These are phyloP conservation scores for Melampsora larici-populina DNA, from an alignment of 1,284 basidiomycete species.

Conservation along the genomic window DNA sequence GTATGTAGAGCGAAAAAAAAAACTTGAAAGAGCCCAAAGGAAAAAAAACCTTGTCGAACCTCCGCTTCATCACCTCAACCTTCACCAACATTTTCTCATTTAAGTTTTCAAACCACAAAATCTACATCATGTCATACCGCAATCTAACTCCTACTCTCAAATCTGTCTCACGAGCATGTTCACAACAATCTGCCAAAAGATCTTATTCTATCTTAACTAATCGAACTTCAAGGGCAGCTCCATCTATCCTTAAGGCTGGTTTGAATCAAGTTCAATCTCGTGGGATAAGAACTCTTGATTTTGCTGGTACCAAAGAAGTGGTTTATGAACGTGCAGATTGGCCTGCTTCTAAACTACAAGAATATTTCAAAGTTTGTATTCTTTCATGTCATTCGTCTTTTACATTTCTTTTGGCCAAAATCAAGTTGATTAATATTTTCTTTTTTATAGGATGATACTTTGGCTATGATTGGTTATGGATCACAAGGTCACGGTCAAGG, in stretches of 20 bases:
- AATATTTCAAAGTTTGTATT: slow-evolving; percentile 56
- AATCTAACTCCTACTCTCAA: not conserved
- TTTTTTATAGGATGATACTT: slow-evolving; percentile 93
- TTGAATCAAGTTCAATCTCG: slow-evolving; percentile 45
- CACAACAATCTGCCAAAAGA: slow-evolving; percentile 17
- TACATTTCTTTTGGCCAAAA: slow-evolving; percentile 2
- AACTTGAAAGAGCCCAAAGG: too few species aligned
- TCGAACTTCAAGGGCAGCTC: not conserved
- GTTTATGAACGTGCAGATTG: slow-evolving; percentile 98
- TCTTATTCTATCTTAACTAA: slow-evolving; percentile 16
- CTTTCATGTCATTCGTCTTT: not conserved
- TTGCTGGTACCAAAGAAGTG: slow-evolving; percentile 89
- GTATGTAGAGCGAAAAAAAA: too few species aligned
- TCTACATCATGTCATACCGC: slow-evolving; percentile 1
- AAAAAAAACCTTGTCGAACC: too few species aligned
- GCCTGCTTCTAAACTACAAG: slow-evolving; percentile 95
- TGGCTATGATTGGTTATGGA: slow-evolving; percentile 97
- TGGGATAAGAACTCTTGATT: slow-evolving; percentile 95
- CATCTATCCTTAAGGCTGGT: not conserved
- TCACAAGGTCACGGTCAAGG: slow-evolving; percentile 99
- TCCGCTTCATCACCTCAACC: too few species aligned
- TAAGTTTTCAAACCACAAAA: too few species aligned
- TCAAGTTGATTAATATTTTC: slow-evolving; percentile 58
- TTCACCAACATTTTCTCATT: too few species aligned
- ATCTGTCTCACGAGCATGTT: not conserved